These are phyloP conservation scores for Gliomastix tumulicola DNA, from an alignment of 2,329 filamentous ascomycete genomes.

Conservation along the genomic window DNA sequence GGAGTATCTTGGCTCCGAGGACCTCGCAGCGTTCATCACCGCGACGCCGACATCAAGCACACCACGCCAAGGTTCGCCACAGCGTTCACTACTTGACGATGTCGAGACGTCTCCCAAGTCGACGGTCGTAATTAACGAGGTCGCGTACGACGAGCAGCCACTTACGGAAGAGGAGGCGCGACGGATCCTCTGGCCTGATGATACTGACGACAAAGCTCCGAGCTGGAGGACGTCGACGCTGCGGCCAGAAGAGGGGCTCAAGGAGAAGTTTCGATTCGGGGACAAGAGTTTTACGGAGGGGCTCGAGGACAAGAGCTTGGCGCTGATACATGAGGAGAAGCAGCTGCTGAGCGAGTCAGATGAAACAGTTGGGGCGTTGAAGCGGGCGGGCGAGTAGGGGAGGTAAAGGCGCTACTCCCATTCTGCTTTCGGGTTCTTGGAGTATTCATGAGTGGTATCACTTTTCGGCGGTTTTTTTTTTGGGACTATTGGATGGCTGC, in stretches of 20 bases:
- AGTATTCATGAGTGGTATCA: too few relatives aligned
- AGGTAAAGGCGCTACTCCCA: too few relatives aligned
- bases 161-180: conserved; percentile 31
- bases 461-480: too few relatives aligned
- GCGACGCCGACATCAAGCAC: conserved; percentile 3
- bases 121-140: conserved; percentile 6
- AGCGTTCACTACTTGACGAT: conserved; percentile 3
- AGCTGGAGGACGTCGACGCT: conserved; percentile 1
- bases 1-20: neutral
- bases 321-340: conserved; percentile 23
- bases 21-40: neutral
- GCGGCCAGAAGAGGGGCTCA: conserved; percentile 14
- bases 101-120: conserved; percentile 3
- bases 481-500: too few relatives aligned
- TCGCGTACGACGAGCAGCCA: conserved; percentile 18
- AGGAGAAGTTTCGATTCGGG: conserved; percentile 31
- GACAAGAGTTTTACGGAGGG: conserved; percentile 22
- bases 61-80: neutral
- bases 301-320: conserved; percentile 30
- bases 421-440: too few relatives aligned
- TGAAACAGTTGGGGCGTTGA: too few relatives aligned
- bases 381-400: too few relatives aligned
- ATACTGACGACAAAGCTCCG: conserved; percentile 8
- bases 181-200: conserved; percentile 30
- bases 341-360: conserved; percentile 15